Percentiles rank a stretch among this genome's conserved stretches.
These are phyloP conservation scores for Saitozyma podzolica DNA, from an alignment of 768 basidiomycete species.

Conservation along the genomic window DNA sequence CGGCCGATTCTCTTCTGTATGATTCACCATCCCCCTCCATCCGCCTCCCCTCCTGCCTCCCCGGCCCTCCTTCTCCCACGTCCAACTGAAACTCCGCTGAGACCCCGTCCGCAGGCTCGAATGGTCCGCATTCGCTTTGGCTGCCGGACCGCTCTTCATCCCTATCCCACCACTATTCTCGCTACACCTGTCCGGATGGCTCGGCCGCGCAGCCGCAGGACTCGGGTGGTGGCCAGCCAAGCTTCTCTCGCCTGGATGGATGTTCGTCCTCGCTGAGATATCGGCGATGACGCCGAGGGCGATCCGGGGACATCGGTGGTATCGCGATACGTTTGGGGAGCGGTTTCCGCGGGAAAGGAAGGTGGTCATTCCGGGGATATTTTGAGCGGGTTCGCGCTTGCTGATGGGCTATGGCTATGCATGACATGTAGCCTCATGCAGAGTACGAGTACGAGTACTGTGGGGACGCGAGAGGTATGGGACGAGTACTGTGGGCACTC, in stretches of 20 bases:
- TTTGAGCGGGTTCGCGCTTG: slow-evolving; percentile 52
- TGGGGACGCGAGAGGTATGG: no score
- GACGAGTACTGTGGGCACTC: no score
- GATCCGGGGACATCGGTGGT: slow-evolving; percentile 78
- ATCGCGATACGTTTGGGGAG: slow-evolving; percentile 67
- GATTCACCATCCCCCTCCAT: no score
- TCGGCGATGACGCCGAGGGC: slow-evolving; percentile 76
- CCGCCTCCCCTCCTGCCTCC: no score
- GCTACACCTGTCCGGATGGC: not conserved
- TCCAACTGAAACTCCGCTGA: no score
- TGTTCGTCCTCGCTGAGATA: slow-evolving; percentile 75
- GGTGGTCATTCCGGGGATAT: slow-evolving; percentile 74
- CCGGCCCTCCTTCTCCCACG: no score
- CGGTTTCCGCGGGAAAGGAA: slow-evolving; percentile 76
- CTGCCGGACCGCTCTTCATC: slow-evolving; percentile 55
- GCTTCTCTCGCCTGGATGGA: slow-evolving; percentile 68
- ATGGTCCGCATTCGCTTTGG: slow-evolving; percentile 84
- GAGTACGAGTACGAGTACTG: no score
- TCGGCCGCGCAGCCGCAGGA: not conserved
- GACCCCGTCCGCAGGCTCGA: slow-evolving; percentile 59
- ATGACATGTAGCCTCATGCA: no score
- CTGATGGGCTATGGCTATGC: no score
- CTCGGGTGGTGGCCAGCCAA: slow-evolving; percentile 11
- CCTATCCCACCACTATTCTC: slow-evolving; percentile 5
- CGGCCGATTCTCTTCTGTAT: no score